A percentile compares a stretch with the other conserved stretches of the same genome.
Evolutionary conservation across 2,329 filamentous ascomycete species (phyloP).

Genomic region (Paracamarosporium sp.): DNA sequence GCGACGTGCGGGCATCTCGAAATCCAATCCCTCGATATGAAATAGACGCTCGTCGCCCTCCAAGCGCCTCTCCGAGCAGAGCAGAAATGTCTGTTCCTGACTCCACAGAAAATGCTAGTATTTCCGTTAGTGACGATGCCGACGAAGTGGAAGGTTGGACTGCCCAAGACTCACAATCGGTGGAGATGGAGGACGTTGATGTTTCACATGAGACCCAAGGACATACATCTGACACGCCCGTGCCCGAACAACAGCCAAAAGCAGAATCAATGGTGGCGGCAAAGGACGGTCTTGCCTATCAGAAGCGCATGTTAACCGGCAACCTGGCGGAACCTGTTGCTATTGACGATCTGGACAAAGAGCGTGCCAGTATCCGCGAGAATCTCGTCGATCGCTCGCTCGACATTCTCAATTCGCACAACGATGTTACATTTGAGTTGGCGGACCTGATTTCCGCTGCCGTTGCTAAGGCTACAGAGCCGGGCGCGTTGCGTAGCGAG

Average conservation of each 20-base stretch:
- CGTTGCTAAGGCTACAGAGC: slow-evolving; percentile 67
- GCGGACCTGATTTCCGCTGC: slow-evolving; percentile 83
- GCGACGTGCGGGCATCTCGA: slow-evolving; percentile 64
- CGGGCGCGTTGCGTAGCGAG: slow-evolving; percentile 68
- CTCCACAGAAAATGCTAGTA: slow-evolving; percentile 33
- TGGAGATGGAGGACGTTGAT: slow-evolving; percentile 48
- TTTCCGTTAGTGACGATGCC: slow-evolving; percentile 31
- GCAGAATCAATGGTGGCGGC: slow-evolving; percentile 17
- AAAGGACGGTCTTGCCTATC: slow-evolving; percentile 39
- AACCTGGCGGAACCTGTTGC: slow-evolving; percentile 58
- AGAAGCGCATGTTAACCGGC: slow-evolving; percentile 38
- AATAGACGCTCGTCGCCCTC: slow-evolving; percentile 34
- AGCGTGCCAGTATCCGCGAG: slow-evolving; percentile 74
- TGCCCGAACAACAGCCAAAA: slow-evolving; percentile 21
- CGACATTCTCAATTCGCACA: slow-evolving; percentile 87
- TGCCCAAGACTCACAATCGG: slow-evolving; percentile 40
- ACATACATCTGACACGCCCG: slow-evolving; percentile 21
- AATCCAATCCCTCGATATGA: slow-evolving; percentile 69
- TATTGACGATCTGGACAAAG: slow-evolving; percentile 79
- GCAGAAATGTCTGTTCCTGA: slow-evolving; percentile 43
- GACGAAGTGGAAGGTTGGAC: slow-evolving; percentile 35
- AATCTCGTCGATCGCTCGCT: slow-evolving; percentile 88
- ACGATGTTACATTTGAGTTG: slow-evolving; percentile 88
- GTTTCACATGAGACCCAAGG: slow-evolving; percentile 17
- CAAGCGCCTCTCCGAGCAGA: slow-evolving; percentile 38